phyloP scores from a whole-genome alignment of 495 filamentous ascomycete genomes.

The Trichoderma asperelloides region DNA sequence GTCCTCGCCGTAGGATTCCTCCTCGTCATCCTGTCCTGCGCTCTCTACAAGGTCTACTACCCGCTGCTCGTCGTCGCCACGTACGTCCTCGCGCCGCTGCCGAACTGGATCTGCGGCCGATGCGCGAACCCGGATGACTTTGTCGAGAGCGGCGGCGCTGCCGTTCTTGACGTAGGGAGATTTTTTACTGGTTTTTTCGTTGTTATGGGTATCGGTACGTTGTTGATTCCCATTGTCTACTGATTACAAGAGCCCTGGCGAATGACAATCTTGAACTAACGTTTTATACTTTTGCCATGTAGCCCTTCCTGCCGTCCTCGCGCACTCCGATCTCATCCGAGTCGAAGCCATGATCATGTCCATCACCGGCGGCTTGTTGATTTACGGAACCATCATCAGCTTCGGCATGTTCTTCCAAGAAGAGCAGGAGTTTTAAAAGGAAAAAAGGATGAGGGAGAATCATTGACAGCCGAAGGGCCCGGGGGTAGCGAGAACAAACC shows the following conservation, averaged over 20 bases:
- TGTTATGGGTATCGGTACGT: slow-evolving; percentile 95
- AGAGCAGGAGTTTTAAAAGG: slow-evolving; percentile 65
- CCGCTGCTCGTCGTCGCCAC: slow-evolving; percentile 91
- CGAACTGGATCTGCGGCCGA: slow-evolving; percentile 88
- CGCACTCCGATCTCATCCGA: slow-evolving; percentile 71
- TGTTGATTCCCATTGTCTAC: slow-evolving; percentile 1
- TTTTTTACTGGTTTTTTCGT: slow-evolving; percentile 95
- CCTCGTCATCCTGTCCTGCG: slow-evolving; percentile 95
- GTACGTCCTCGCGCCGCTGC: slow-evolving; percentile 85
- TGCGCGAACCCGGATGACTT: slow-evolving; percentile 95
- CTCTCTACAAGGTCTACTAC: slow-evolving; percentile 87
- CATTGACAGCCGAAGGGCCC: neutral
- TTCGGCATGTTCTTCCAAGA: slow-evolving; percentile 98
- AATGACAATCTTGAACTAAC: neutral
- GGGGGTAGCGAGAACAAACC: neutral
- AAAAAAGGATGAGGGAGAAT: no score
- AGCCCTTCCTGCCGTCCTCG: slow-evolving; percentile 89
- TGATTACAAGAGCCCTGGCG: neutral
- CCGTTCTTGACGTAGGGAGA: slow-evolving; percentile 79
- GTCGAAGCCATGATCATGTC: slow-evolving; percentile 92
- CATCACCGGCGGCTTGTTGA: slow-evolving; percentile 81
- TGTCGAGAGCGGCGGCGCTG: slow-evolving; percentile 72
- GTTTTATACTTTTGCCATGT: neutral
- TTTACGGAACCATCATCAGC: slow-evolving; percentile 95
- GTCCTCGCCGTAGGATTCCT: slow-evolving; percentile 98